These are phyloP conservation scores for Liquidambar formosana DNA, from an alignment of 164 flowering plant species.

Conservation along the genomic window DNA sequence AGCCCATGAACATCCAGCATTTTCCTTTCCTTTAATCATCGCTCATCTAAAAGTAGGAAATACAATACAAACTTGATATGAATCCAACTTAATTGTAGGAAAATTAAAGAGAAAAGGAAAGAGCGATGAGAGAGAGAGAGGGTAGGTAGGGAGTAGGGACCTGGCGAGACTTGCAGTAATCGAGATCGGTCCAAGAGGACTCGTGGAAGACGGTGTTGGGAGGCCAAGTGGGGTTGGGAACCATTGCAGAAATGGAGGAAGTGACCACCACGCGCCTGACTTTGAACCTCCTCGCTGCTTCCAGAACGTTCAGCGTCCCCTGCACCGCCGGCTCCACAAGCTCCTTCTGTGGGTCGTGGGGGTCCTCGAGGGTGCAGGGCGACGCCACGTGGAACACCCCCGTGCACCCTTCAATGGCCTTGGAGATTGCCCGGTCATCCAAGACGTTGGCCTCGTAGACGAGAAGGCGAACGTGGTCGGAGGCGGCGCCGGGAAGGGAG, in stretches of 20 bases:
- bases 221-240: constrained; percentile 79
- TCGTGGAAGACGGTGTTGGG: constrained; percentile 46
- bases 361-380: constrained; percentile 73
- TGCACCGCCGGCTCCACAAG: constrained; percentile 68
- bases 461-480: constrained; percentile 8
- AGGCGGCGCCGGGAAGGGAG: constrained; percentile 32
- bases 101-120: too few species aligned
- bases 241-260: constrained; percentile 75
- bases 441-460: constrained; percentile 58
- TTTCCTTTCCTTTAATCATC: too few species aligned
- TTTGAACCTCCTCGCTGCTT: constrained; percentile 40
- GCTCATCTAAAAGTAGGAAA: too few species aligned
- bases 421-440: constrained; percentile 42
- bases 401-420: constrained; percentile 52
- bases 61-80: too few species aligned
- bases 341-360: constrained; percentile 59
- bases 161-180: constrained; percentile 69
- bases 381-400: constrained; percentile 92
- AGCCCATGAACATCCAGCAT: too few species aligned
- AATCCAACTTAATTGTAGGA: too few species aligned
- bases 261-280: constrained; percentile 79
- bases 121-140: too few species aligned
- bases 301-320: constrained; percentile 74
- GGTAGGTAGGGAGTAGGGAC: too few species aligned
- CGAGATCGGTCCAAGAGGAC: constrained; percentile 77